These are phyloP conservation scores for Daedalea quercina DNA, from an alignment of 768 basidiomycete genomes.

Conservation along the genomic window DNA sequence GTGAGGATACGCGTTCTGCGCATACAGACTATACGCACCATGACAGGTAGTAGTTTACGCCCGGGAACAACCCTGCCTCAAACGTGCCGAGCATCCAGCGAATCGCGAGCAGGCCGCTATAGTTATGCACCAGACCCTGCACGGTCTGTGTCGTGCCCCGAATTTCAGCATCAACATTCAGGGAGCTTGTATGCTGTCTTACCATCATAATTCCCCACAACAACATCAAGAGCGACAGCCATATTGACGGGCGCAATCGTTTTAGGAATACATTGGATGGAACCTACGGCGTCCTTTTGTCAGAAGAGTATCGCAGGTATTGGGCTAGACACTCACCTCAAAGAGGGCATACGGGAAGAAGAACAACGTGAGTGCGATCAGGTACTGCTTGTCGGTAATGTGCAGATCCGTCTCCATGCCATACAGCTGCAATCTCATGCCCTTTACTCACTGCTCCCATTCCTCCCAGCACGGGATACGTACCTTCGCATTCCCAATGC, in stretches of 20 bases:
- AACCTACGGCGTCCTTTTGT: constrained; percentile 27
- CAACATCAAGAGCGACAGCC: constrained; percentile 70
- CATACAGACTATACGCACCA: constrained; percentile 36
- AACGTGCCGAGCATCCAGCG: constrained; percentile 68
- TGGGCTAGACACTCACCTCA: constrained; percentile 36
- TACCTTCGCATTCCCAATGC: constrained; percentile 44
- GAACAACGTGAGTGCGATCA: constrained; percentile 53
- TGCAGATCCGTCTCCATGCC: constrained; percentile 50
- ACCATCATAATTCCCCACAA: constrained; percentile 77
- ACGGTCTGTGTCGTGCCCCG: constrained; percentile 42
- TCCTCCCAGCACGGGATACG: constrained; percentile 3
- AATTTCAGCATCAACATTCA: not conserved
- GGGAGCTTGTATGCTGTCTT: constrained; percentile 3
- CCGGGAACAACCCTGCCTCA: constrained; percentile 51
- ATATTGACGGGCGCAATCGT: constrained; percentile 67
- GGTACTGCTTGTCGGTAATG: constrained; percentile 60
- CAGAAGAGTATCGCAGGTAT: not conserved
- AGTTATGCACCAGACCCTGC: constrained; percentile 67
- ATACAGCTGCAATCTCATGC: constrained; percentile 44
- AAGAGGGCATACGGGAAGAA: constrained; percentile 59
- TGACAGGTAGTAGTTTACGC: constrained; percentile 68
- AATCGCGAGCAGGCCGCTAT: constrained; percentile 62
- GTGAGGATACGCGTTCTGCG: not conserved
- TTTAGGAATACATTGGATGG: constrained; percentile 72
- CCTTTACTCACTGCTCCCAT: not conserved